Evolutionary conservation across 768 basidiomycete genomes (phyloP), one percentile per base, ranked within the genome.

Genomic region (Mycena rosella): DNA sequence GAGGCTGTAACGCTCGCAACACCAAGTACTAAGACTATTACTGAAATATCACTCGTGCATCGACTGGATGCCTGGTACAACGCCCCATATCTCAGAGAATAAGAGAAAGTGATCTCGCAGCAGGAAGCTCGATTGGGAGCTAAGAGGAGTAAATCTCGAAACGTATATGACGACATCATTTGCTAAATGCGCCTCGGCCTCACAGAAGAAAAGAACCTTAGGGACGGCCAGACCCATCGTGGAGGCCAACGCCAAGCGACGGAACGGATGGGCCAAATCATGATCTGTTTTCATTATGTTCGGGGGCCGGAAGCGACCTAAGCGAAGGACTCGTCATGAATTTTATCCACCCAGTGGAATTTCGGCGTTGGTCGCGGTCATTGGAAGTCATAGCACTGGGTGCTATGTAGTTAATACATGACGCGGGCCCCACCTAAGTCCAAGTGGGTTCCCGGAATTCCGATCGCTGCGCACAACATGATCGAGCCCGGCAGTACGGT

Each of bases 151-250:
- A n/a, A 22, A 27, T 29, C 54, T 49, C 54, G 8, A 42, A 64
- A 56, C 20, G 26, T 15, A 18, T 36, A 64, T 64, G 63, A 64
- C 55, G 63, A 64, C 63, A 64, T 64, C 15, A 54, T 34, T 11
- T 5, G 32, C 32, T 34, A 34, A 34, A 34, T 34, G 32, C 11
- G 32, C 32, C 32, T n/a, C n/a, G 32, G 5, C 5, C 32, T 34
- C 32, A 34, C 38, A n/a, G n/a, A n/a, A n/a, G n/a, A n/a, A n/a
- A n/a, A n/a, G n/a, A n/a, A n/a, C n/a, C n/a, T n/a, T n/a, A n/a
- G n/a, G n/a, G n/a, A n/a, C n/a, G n/a, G n/a, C n/a, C n/a, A 44
- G 20, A 13, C 2, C n/a, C 13, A 11, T 44, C 4, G 20, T 20
- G 42, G 42, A n/a, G 42, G 42, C 4, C 20, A n/a, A 44, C 42